Conservation (phyloP, 2,329 filamentous ascomycete species). For the Alternaria dauci region DNA sequence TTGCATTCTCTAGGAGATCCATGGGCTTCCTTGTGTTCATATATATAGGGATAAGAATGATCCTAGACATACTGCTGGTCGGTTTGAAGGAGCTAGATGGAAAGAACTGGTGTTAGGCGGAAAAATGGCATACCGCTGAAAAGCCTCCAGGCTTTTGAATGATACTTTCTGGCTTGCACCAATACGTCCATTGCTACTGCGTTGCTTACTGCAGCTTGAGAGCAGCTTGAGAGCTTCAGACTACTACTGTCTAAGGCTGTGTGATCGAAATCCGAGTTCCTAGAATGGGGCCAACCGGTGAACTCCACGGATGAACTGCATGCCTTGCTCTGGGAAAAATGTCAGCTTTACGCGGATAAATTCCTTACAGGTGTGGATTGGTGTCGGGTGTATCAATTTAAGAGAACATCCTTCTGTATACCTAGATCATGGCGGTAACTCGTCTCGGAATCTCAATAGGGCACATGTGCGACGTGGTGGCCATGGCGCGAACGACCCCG, state of each 20-base stretch:
- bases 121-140: neutral
- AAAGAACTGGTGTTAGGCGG: neutral
- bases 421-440: neutral
- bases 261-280: neutral
- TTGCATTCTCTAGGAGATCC: conserved; percentile 1
- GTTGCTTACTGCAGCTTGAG: neutral
- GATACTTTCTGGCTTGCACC: neutral
- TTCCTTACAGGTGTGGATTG: neutral
- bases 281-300: neutral
- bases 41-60: neutral
- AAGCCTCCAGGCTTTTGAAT: neutral
- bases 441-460: neutral
- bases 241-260: neutral
- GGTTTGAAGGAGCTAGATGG: conserved; percentile 6
- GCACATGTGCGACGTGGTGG: neutral
- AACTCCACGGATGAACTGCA: neutral
- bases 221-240: neutral
- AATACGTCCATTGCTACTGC: neutral
- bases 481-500: conserved; percentile 2
- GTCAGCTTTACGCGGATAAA: neutral
- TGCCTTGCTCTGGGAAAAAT: neutral
- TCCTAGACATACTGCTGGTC: conserved; percentile 15
- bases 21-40: conserved; percentile 5
- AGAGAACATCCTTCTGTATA: neutral
- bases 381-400: neutral